Percentiles rank a stretch among this genome's conserved stretches.
Conservation (phyloP, 495 filamentous ascomycete genomes). For the Bathelium albidoporum region DNA sequence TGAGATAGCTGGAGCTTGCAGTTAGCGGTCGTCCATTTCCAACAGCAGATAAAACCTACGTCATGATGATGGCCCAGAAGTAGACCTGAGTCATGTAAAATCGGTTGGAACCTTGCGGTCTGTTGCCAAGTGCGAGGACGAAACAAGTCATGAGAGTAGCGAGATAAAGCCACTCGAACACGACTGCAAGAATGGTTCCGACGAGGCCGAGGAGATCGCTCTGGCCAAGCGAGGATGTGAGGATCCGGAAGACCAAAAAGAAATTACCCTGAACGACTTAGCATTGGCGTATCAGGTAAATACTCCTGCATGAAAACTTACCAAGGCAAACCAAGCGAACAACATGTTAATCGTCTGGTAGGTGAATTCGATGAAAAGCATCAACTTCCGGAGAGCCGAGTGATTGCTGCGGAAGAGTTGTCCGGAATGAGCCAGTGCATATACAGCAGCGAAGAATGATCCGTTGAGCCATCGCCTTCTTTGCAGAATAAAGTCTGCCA, state of each 20-base stretch:
- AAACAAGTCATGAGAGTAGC: constrained; percentile 89
- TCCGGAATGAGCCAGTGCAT: constrained; percentile 87
- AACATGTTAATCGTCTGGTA: constrained; percentile 95
- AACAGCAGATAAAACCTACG: constrained; percentile 40
- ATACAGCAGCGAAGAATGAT: constrained; percentile 95
- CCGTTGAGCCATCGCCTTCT: constrained; percentile 97
- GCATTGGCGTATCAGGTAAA: neutral
- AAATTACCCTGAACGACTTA: constrained; percentile 65
- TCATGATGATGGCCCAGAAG: constrained; percentile 94
- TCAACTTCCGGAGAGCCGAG: constrained; percentile 73
- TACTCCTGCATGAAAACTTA: constrained; percentile 22
- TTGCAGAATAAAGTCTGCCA: constrained; percentile 93
- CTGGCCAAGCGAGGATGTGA: constrained; percentile 73
- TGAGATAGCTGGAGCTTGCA: constrained; percentile 53
- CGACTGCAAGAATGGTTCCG: constrained; percentile 70
- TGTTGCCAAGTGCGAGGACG: constrained; percentile 87
- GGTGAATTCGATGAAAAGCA: constrained; percentile 82
- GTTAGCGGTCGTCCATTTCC: constrained; percentile 7
- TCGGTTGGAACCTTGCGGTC: constrained; percentile 85
- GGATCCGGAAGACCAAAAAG: constrained; percentile 96
- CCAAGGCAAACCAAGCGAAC: constrained; percentile 97
- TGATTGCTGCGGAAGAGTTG: constrained; percentile 90
- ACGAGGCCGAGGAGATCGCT: constrained; percentile 55
- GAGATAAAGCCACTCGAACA: constrained; percentile 95
- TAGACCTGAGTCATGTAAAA: constrained; percentile 95